Evolutionary conservation across 331 rosid genomes (phyloP), one percentile per base, ranked within the genome.

Genomic region (Telfairia occidentalis): DNA sequence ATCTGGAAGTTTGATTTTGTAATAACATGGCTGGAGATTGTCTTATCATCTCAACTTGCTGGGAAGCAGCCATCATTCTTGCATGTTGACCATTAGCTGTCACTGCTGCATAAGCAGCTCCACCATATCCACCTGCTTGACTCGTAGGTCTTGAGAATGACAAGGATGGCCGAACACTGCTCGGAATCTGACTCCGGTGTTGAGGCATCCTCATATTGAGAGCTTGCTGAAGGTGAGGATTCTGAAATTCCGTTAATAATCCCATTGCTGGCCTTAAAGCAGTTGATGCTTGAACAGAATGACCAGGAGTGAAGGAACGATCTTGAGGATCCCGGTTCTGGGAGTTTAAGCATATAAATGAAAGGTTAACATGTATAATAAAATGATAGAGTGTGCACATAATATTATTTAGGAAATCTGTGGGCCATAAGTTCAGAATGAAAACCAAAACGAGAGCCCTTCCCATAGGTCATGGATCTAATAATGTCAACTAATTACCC

Each of bases 201-300:
- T 83, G 86, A 59, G 81, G 9, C 12, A 70, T 19, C 71, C 79
- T 77, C 37, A 52, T 11, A 79, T 80, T 83, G 71, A 93, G 76
- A 78, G 81, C 55, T 80, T 84, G 92, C 81, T 87, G 95, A 65
- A 90, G 84, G 83, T 90, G 96, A 34, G 86, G 2, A 85, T 94
- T 91, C 65, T 76, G 83, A 9, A 85, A 82, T 1, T 71, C 84
- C n/a, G 11, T 26, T 18, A 78, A 74, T 4, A 50, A 11, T 15
- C 45, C 70, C 49, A 78, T 1, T 37, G 81, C 28, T 75, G 78
- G 2, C 58, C 79, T 78, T 73, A 37, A 23, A 61, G 55, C 59
- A 53, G 64, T 81, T 57, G 76, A 88, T 79, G 42, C 45, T 71
- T 79, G 89, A 61, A 69, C 61, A 23, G 83, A 53, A 4, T 70